These are phyloP conservation scores for Artemisia argyi DNA, from an alignment of 129 eudicot species.

Conservation along the genomic window DNA sequence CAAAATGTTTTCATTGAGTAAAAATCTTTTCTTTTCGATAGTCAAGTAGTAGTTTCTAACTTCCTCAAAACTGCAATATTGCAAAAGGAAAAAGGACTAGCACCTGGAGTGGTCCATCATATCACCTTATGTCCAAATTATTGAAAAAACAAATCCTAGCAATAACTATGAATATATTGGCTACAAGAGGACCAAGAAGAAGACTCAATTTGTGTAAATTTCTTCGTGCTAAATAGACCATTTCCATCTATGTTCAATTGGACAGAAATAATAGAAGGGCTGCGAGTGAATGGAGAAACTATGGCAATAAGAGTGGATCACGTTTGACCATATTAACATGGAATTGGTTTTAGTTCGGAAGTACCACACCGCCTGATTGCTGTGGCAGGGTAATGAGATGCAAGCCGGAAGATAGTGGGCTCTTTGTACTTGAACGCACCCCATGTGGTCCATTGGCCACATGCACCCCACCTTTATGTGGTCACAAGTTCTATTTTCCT, in stretches of 20 bases:
- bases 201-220: neutral
- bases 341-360: neutral
- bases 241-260: neutral
- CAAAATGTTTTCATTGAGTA: no score
- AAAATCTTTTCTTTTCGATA: no score
- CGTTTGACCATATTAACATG: neutral
- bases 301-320: constrained; percentile 10
- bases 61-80: no score
- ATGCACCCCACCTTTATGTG: constrained; percentile 10
- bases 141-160: neutral
- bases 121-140: neutral
- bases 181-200: no score
- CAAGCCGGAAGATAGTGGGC: constrained; percentile 5
- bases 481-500: neutral
- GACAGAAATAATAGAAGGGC: neutral
- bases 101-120: neutral
- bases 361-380: constrained; percentile 2
- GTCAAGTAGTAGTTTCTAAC: no score
- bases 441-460: neutral
- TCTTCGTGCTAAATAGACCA: neutral
- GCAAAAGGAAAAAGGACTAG: neutral
- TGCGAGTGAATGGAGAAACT: constrained; percentile 2
- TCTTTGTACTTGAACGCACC: neutral
- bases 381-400: neutral
- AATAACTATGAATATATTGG: no score